Evolutionary conservation across 768 basidiomycete genomes (phyloP).

Genomic region (Termitomyces sp.): DNA sequence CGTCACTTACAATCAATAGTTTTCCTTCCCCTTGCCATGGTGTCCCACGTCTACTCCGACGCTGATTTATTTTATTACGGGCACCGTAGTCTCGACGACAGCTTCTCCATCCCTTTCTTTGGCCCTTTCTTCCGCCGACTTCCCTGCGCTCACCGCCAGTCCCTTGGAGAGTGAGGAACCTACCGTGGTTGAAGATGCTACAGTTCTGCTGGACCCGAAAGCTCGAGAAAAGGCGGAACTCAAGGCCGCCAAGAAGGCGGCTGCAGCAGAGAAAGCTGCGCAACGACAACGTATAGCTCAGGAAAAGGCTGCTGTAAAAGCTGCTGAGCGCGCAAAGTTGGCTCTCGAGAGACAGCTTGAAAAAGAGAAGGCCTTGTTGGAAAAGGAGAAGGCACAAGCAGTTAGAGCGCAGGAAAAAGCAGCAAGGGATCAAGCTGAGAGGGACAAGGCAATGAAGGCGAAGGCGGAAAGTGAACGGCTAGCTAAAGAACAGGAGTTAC

Average conservation of each 20-base stretch:
- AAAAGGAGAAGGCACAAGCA: conserved; percentile 43
- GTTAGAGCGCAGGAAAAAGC: conserved; percentile 27
- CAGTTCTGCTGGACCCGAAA: conserved; percentile 29
- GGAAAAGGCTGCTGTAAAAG: conserved; percentile 52
- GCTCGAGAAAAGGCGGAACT: conserved; percentile 53
- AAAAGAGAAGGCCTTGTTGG: conserved; percentile 39
- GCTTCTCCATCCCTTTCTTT: conserved; percentile 47
- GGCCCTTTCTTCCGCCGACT: conserved; percentile 65
- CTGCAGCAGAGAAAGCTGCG: conserved; percentile 54
- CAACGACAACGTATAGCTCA: conserved; percentile 53
- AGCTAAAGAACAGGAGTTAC: conserved; percentile 26
- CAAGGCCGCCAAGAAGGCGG: conserved; percentile 62
- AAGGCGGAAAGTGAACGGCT: conserved; percentile 24
- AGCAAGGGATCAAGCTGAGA: conserved; percentile 30
- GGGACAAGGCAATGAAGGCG: conserved; percentile 27
- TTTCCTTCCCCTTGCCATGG: conserved; percentile 45
- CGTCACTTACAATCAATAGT: conserved; percentile 24
- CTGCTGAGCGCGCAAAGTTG: conserved; percentile 49
- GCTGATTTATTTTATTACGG: conserved; percentile 41
- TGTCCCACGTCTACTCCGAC: conserved; percentile 48
- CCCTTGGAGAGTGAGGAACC: conserved; percentile 27
- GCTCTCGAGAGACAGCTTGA: conserved; percentile 51
- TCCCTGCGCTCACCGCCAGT: conserved; percentile 58
- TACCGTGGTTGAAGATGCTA: conserved; percentile 25
- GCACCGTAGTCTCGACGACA: conserved; percentile 34